Evolutionary conservation across 2,329 filamentous ascomycete species (phyloP).

Genomic region (Fusarium nanum): DNA sequence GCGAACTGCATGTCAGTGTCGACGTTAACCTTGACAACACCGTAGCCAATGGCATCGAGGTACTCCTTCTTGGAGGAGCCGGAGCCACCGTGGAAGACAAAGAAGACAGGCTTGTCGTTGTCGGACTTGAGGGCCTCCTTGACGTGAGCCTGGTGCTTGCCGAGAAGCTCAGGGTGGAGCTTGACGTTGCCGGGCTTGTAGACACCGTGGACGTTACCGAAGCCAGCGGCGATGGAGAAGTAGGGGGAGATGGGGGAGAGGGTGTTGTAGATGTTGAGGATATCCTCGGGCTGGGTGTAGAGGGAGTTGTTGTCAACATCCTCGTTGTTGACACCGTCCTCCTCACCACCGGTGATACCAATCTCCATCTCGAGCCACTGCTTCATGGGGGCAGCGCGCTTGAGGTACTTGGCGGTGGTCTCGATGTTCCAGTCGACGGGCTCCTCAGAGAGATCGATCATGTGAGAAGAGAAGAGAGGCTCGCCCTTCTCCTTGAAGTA

Average conservation of each 20-base stretch:
- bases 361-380: constrained; percentile 98
- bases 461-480: constrained; percentile 95
- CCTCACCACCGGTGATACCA: constrained; percentile 92
- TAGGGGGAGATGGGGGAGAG: constrained; percentile 89
- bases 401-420: constrained; percentile 92
- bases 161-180: constrained; percentile 93
- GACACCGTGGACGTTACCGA: constrained; percentile 99
- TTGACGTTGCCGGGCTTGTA: constrained; percentile 99
- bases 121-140: constrained; percentile 78
- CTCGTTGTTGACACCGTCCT: constrained; percentile 99
- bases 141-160: constrained; percentile 95
- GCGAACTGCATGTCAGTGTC: constrained; percentile 98
- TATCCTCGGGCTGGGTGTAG: constrained; percentile 98
- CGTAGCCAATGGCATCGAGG: constrained; percentile 86
- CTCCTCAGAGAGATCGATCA: constrained; percentile 98
- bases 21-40: constrained; percentile 99
- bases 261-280: constrained; percentile 89
- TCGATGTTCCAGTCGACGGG: constrained; percentile 88
- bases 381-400: constrained; percentile 95
- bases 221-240: constrained; percentile 98
- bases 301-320: constrained; percentile 95
- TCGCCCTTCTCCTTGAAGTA: constrained; percentile 95
- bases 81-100: constrained; percentile 99
- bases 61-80: constrained; percentile 93
- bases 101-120: constrained; percentile 93